A percentile compares a stretch with the other conserved stretches of the same genome.
Evolutionary conservation across 768 basidiomycete genomes (phyloP).

Genomic region (Sporobolomyces roseus): DNA sequence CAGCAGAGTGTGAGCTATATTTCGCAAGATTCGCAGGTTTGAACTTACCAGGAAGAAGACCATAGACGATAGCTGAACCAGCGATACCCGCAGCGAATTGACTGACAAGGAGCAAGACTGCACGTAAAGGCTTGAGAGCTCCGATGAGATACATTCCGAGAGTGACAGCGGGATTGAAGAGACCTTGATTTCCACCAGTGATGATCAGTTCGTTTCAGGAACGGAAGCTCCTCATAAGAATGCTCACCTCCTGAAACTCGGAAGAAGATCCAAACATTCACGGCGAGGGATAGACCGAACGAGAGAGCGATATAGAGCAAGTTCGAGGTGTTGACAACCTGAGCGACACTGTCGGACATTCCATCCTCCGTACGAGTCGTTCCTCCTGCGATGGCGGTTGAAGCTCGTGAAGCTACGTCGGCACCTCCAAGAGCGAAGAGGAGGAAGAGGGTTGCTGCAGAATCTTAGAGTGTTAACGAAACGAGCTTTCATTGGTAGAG

Average conservation of each 20-base stretch:
- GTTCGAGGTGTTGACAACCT: constrained; percentile 11
- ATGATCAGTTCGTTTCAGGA: no score
- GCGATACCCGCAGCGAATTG: constrained; percentile 50
- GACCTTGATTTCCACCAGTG: no score
- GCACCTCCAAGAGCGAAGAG: constrained; percentile 17
- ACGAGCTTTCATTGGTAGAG: no score
- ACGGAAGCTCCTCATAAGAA: no score
- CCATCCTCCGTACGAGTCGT: background rate
- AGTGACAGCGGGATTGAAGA: constrained; percentile 52
- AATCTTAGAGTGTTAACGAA: no score
- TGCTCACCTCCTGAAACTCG: constrained; percentile 49
- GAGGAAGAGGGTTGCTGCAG: constrained; percentile 19
- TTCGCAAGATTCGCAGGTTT: no score
- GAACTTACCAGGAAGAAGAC: constrained; percentile 14
- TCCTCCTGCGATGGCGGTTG: constrained; percentile 3
- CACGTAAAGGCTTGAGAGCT: constrained; percentile 49
- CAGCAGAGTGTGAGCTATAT: background rate
- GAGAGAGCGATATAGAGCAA: constrained; percentile 24
- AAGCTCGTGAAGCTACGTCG: constrained; percentile 8
- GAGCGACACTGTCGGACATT: background rate
- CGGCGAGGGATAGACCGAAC: constrained; percentile 48
- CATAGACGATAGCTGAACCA: constrained; percentile 34
- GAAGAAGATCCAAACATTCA: constrained; percentile 51
- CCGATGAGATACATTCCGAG: constrained; percentile 50
- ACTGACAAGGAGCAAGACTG: constrained; percentile 46